Evolutionary conservation across 148 eudicot genomes (phyloP).

Genomic region (Camellia japonica): DNA sequence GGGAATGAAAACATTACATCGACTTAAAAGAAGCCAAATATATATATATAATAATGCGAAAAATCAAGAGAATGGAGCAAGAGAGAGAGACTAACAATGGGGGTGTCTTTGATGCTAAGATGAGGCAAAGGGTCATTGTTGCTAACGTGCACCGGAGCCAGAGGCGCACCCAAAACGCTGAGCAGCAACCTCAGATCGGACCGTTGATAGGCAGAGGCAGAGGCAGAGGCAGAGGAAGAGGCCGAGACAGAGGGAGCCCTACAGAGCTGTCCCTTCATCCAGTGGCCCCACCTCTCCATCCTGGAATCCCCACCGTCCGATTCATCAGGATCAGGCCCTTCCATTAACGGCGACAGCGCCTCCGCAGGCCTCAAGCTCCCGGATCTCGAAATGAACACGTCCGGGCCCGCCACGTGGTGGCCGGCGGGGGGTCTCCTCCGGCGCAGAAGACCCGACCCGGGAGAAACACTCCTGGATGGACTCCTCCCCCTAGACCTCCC

Average conservation of each 20-base stretch:
- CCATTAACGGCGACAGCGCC: conserved; percentile 45
- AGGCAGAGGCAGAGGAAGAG: conserved; percentile 1
- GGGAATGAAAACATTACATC: not conserved
- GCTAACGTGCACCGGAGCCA: conserved; percentile 85
- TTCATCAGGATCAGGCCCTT: conserved; percentile 44
- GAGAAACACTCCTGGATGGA: conserved; percentile 25
- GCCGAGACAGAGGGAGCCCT: conserved; percentile 35
- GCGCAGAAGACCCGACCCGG: conserved; percentile 40
- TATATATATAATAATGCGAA: not conserved
- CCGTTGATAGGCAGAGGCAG: conserved; percentile 36
- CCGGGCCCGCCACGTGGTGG: conserved; percentile 19
- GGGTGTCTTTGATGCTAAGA: conserved; percentile 79
- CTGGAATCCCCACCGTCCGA: conserved; percentile 30
- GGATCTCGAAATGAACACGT: conserved; percentile 27
- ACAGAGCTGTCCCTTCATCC: conserved; percentile 40
- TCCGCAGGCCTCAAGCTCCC: conserved; percentile 39
- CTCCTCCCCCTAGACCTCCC: conserved; percentile 25
- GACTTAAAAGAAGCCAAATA: not conserved
- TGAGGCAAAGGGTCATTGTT: conserved; percentile 64
- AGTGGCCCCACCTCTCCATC: conserved; percentile 36
- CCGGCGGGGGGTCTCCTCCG: conserved; percentile 1
- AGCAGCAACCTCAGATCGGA: conserved; percentile 87
- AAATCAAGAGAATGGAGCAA: not conserved
- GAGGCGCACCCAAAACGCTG: conserved; percentile 93
- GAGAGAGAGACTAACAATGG: conserved; percentile 62